Conservation (phyloP, 805 yeast species). For the Metschnikowia matae region DNA sequence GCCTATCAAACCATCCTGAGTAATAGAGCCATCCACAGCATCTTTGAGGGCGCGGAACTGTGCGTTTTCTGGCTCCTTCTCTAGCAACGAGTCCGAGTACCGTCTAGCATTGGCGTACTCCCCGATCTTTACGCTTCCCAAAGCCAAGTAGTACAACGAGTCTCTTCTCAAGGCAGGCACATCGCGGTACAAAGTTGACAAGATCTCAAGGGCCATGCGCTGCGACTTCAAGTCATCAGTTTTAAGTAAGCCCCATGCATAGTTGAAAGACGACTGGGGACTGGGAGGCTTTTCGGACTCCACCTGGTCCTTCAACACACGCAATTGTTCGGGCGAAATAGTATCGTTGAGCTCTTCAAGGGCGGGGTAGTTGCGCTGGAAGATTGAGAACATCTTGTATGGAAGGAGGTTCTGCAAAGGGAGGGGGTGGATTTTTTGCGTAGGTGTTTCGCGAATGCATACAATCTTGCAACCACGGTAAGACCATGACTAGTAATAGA, state of each 20-base stretch:
- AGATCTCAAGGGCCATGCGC: constrained; percentile 70
- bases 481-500: neutral
- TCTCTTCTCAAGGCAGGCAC: constrained; percentile 85
- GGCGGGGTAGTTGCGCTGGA: constrained; percentile 28
- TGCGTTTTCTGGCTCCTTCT: constrained; percentile 77
- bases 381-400: constrained; percentile 2
- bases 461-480: neutral
- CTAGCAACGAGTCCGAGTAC: constrained; percentile 72
- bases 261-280: constrained; percentile 84
- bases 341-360: constrained; percentile 46
- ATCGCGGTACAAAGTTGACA: constrained; percentile 67
- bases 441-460: neutral
- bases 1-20: constrained; percentile 85
- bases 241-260: constrained; percentile 93
- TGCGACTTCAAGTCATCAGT: constrained; percentile 60
- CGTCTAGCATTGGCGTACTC: constrained; percentile 83
- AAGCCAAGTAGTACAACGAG: constrained; percentile 77
- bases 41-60: constrained; percentile 72
- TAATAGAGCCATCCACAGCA: constrained; percentile 78
- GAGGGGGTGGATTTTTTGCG: neutral
- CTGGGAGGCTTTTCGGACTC: constrained; percentile 79
- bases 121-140: constrained; percentile 85
- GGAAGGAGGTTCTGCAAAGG: neutral
- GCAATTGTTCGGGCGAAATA: constrained; percentile 69
- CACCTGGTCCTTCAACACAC: constrained; percentile 71